These are phyloP conservation scores for Magnaporthales sp. DNA, from an alignment of 2,329 filamentous ascomycete genomes.

Conservation along the genomic window DNA sequence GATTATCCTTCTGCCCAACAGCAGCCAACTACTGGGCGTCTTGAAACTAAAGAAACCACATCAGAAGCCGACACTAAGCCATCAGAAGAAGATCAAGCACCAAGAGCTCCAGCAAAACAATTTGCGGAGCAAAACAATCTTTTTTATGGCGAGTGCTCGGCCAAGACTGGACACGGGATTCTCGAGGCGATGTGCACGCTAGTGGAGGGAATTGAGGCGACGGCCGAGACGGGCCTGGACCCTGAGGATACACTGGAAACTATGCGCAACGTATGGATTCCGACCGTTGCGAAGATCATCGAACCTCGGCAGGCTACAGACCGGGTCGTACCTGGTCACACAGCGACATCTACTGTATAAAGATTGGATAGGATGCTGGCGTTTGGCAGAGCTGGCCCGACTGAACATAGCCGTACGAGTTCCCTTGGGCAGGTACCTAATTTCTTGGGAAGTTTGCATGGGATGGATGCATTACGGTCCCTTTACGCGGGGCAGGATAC, in stretches of 20 bases:
- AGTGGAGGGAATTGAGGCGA: neutral
- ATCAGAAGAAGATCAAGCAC: neutral
- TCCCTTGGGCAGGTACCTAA: neutral
- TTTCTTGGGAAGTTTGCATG: neutral
- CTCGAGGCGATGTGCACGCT: neutral
- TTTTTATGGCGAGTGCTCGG: slow-evolving; percentile 1
- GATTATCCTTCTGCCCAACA: neutral
- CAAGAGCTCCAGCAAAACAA: neutral
- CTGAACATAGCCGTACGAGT: neutral
- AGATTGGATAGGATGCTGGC: neutral
- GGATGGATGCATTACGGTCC: neutral
- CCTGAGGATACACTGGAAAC: neutral
- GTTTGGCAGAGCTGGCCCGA: neutral
- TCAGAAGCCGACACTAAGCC: neutral
- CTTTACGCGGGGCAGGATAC: neutral
- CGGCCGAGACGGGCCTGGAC: neutral
- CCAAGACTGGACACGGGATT: neutral
- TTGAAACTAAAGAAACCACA: neutral
- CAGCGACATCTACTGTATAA: neutral
- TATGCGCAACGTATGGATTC: slow-evolving; percentile 5
- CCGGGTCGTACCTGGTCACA: neutral
- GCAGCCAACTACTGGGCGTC: neutral
- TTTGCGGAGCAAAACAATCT: neutral
- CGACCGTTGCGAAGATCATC: neutral
- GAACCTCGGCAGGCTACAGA: neutral